phyloP scores from a whole-genome alignment of 306 rosid species.

The Quercus variabilis region DNA sequence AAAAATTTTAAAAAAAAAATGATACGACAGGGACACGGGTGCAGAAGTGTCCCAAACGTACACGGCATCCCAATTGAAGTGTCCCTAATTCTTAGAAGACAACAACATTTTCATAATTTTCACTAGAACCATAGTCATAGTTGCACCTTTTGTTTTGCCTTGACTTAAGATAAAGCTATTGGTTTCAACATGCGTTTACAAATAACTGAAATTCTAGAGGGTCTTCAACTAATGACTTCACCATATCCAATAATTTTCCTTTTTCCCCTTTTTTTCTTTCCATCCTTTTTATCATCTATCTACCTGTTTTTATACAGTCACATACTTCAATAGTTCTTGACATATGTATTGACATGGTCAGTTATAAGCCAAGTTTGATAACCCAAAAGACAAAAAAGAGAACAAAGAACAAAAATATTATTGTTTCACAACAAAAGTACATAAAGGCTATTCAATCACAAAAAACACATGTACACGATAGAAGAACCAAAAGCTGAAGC shows the following conservation, averaged over 20 bases:
- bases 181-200: background rate
- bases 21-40: too few relatives aligned
- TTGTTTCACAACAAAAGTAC: background rate
- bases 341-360: too few relatives aligned
- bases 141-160: background rate
- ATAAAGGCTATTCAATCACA: background rate
- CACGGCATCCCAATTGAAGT: too few relatives aligned
- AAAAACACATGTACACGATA: background rate
- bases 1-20: too few relatives aligned
- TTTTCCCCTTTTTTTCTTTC: background rate
- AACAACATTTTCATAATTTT: too few relatives aligned
- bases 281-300: background rate
- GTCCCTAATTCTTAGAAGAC: too few relatives aligned
- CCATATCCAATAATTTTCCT: background rate
- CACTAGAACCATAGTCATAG: too few relatives aligned
- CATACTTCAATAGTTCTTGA: background rate
- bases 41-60: too few relatives aligned
- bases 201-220: background rate
- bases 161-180: background rate
- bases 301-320: background rate
- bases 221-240: background rate
- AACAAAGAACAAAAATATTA: too few relatives aligned
- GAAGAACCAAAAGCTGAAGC: background rate
- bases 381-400: too few relatives aligned
- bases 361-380: too few relatives aligned